A percentile compares a stretch with the other conserved stretches of the same genome.
Evolutionary conservation across 2,329 filamentous ascomycete species (phyloP).

Genomic region (Pestalotiopsis sp.): DNA sequence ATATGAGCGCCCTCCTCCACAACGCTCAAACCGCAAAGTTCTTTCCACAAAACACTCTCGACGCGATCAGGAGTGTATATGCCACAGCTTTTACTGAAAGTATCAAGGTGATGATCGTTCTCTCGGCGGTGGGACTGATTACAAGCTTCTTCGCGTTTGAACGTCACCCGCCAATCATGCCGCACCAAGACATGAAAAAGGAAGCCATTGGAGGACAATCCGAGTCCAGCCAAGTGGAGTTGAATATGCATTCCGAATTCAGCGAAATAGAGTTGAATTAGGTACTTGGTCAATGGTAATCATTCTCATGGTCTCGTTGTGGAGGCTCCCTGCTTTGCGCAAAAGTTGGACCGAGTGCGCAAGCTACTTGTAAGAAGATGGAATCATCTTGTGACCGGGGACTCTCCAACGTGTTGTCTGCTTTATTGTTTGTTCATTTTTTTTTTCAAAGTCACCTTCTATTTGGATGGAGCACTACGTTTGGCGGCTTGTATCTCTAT

Average conservation of each 20-base stretch:
- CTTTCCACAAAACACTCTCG: constrained; percentile 34
- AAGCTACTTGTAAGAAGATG: background rate
- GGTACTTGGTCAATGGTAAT: too few relatives aligned
- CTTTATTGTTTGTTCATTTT: background rate
- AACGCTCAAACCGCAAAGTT: constrained; percentile 42
- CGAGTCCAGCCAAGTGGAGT: constrained; percentile 32
- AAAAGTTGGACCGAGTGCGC: background rate
- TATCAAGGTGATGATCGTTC: constrained; percentile 47
- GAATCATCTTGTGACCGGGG: background rate
- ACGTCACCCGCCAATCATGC: constrained; percentile 37
- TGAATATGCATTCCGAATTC: constrained; percentile 18
- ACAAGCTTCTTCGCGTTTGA: constrained; percentile 48
- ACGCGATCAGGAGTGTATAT: constrained; percentile 43
- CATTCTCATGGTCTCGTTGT: too few relatives aligned
- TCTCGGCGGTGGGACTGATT: constrained; percentile 45
- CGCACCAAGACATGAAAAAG: constrained; percentile 23
- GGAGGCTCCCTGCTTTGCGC: too few relatives aligned
- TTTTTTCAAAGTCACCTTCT: background rate
- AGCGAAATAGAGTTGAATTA: constrained; percentile 18
- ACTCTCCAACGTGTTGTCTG: background rate
- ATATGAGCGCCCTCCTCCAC: constrained; percentile 46
- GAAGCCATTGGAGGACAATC: constrained; percentile 24
- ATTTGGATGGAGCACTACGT: background rate
- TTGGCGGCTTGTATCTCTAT: background rate
- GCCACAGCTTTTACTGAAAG: constrained; percentile 48